Percentiles rank a stretch among this genome's conserved stretches.
phyloP scores from a whole-genome alignment of 2,329 filamentous ascomycete species.

The Coniochaeta prunicola region DNA sequence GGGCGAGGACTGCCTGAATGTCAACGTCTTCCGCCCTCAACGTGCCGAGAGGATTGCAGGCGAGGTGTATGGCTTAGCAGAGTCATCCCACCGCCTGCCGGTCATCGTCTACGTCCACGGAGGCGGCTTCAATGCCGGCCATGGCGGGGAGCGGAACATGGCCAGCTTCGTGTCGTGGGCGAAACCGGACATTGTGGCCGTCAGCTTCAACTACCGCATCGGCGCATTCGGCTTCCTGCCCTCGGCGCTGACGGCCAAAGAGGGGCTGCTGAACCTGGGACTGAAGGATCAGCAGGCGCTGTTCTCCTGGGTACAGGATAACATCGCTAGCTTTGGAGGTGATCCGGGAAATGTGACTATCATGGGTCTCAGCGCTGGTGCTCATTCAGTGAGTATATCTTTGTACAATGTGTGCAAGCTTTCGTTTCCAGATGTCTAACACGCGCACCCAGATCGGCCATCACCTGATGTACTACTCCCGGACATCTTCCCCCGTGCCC shows the following conservation, averaged over 20 bases:
- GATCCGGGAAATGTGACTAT: constrained; percentile 50
- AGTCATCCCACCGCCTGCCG: constrained; percentile 24
- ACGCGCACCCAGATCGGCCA: constrained; percentile 52
- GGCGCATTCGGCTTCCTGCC: constrained; percentile 64
- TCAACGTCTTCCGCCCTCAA: constrained; percentile 40
- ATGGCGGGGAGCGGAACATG: constrained; percentile 49
- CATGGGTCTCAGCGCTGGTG: constrained; percentile 55
- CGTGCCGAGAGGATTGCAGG: constrained; percentile 14
- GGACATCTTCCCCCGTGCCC: constrained; percentile 29
- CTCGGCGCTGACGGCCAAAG: constrained; percentile 41
- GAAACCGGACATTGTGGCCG: constrained; percentile 43
- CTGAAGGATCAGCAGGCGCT: constrained; percentile 53
- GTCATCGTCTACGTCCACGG: constrained; percentile 58
- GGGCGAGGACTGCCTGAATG: constrained; percentile 45
- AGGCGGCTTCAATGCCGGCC: constrained; percentile 52
- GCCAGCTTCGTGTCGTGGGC: constrained; percentile 53
- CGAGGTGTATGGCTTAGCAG: background rate
- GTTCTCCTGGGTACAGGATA: constrained; percentile 53
- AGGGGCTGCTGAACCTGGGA: constrained; percentile 56
- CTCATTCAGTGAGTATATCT: constrained; percentile 44
- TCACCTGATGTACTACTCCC: constrained; percentile 48
- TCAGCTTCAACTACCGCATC: constrained; percentile 58
- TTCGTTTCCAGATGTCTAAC: background rate
- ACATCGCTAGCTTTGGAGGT: constrained; percentile 54
- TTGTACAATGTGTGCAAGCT: background rate